Evolutionary conservation across 805 yeast species (phyloP), one percentile per base, ranked within the genome.

Genomic region (Suhomyces pyralidae): DNA sequence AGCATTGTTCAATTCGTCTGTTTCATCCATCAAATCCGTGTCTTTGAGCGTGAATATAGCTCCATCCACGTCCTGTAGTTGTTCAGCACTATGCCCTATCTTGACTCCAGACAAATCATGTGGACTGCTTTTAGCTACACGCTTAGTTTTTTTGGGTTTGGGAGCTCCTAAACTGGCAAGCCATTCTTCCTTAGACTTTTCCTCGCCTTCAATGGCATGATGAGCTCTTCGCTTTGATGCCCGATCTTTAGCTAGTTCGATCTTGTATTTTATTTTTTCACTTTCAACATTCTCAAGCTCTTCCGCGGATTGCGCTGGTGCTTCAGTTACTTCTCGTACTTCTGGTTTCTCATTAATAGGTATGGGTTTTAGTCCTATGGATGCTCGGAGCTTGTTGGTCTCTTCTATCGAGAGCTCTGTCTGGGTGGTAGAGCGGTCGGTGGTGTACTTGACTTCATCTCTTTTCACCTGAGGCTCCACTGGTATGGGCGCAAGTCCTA

Each of bases 1-100:
- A n/a, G 74, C 79, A 49, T 81, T 74, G 26, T 64, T 73, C 28
- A 84, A 61, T 25, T 58, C 61, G 42, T 66, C 73, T 5, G 55
- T 64, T 22, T 61, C 62, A 15, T 65, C 79, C 40, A 74, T 56
- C 14, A 80, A 55, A 20, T 67, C 65, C n/a, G 64, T 58, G 56
- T 84, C 89, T 46, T 81, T 77, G 48, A 87, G 69, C 0, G 91
- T 86, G 49, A 88, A 68, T 2, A 86, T 71, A 0, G 74, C 80
- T 6, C 75, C 72, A n/a, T 68, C 77, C 1, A 77, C 57, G 12
- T 63, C 60, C 2, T 61, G 57, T 9, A 84, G 60, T n/a, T 77
- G 78, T n/a, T 61, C 61, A 9, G 70, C 38, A 32, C 67, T 65
- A 62, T 84, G 88, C 0, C 76, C 80, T 2, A 84, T 71, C 40